Evolutionary conservation across 2,329 filamentous ascomycete species (phyloP), one percentile per base, ranked within the genome.

Genomic region (Chaetothyriales sp.): DNA sequence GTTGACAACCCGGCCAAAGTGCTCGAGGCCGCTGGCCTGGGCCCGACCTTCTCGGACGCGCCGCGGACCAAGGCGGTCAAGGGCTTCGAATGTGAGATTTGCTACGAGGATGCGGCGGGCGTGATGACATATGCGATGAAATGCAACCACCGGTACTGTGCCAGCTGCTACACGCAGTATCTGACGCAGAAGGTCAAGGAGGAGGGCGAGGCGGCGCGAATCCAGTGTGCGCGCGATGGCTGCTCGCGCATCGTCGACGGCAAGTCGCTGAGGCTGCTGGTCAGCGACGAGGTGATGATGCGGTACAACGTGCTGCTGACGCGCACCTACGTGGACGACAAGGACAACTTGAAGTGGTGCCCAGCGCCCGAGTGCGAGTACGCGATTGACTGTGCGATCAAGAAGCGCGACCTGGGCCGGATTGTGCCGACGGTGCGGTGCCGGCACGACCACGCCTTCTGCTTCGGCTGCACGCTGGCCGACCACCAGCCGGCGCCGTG

Each of bases 351-450:
- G 54, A 95, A 94, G 67, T 98, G 92, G 92, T 98, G 92, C 66
- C 92, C 92, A 0, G 90, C 90, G 1, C 92, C 92, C n/a, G 90
- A 98, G 67, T 98, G 92, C 69, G 80, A 86, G 62, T 97, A 92
- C 63, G 92, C 90, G 10, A 74, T 98, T 46, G 86, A 97, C 64
- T 98, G 92, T 62, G 74, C 73, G 0, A 78, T 97, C 54, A 95
- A 94, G 71, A 84, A 85, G 70, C 89, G 88, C 64, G 89, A 95
- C 52, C 75, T 98, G 18, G 78, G 81, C 60, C 83, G 78, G 60
- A 78, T 95, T 22, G 92, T 98, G 0, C 92, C 92, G 0, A 94
- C 89, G 0, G 92, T 98, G 4, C 77, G 82, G 54, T 98, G 92
- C 66, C 73, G 76, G 2, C 95, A 92, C 69, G 82, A 85, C 33